Percentiles rank a stretch among this genome's conserved stretches.
Conservation (phyloP, 1,284 basidiomycete species). For the Pulveroboletus ridleyi region DNA sequence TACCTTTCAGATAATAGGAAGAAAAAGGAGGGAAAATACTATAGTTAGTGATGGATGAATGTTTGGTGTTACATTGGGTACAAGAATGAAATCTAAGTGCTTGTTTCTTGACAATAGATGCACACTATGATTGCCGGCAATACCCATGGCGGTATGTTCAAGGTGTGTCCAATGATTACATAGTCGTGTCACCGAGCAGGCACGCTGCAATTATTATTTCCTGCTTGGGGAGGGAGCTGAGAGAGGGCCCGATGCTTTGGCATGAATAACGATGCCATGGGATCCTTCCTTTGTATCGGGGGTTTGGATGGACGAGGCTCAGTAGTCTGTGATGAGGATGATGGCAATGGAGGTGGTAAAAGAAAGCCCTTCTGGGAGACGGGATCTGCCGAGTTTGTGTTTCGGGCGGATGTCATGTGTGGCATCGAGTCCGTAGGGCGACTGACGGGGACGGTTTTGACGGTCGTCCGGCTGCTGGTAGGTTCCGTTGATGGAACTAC, state of each 20-base stretch:
- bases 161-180: constrained; percentile 5
- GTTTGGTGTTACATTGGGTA: constrained; percentile 28
- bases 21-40: constrained; percentile 1
- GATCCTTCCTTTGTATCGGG: constrained; percentile 61
- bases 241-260: constrained; percentile 75
- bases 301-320: constrained; percentile 41
- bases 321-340: constrained; percentile 23
- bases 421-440: constrained; percentile 32
- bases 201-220: constrained; percentile 26
- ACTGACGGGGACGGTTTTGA: constrained; percentile 48
- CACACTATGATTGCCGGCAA: constrained; percentile 5
- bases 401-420: constrained; percentile 21
- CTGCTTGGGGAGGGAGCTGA: constrained; percentile 51
- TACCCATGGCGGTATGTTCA: constrained; percentile 5
- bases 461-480: constrained; percentile 45
- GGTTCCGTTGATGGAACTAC: constrained; percentile 42
- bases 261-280: constrained; percentile 72
- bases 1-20: constrained; percentile 16
- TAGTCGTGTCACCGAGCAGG: constrained; percentile 32
- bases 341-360: constrained; percentile 24
- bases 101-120: constrained; percentile 21
- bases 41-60: constrained; percentile 19
- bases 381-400: constrained; percentile 21
- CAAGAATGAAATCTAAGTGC: constrained; percentile 10
- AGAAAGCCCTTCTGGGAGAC: constrained; percentile 24